A percentile compares a stretch with the other conserved stretches of the same genome.
Conservation (phyloP, 805 yeast species). For the Grigorovia transvaalensis region DNA sequence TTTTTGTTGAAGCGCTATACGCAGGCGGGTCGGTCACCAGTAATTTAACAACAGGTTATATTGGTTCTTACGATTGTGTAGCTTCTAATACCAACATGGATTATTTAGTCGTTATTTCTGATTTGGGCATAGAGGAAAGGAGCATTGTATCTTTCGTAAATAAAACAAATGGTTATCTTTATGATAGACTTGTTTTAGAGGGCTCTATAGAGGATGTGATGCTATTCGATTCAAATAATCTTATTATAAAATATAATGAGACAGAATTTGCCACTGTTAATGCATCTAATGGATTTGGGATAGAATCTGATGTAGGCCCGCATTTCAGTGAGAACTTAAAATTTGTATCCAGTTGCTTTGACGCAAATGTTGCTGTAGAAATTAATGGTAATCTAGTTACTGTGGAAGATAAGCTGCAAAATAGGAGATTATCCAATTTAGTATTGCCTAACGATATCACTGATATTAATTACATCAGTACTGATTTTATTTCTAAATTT, state of each 20-base stretch:
- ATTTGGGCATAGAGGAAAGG: conserved; percentile 6
- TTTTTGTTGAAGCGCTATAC: conserved; percentile 26
- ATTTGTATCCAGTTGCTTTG: conserved; percentile 10
- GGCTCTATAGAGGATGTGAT: conserved; percentile 11
- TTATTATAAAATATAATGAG: conserved; percentile 7
- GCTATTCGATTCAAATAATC: conserved; percentile 6
- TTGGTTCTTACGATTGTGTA: conserved; percentile 33
- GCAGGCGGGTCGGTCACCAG: conserved; percentile 44
- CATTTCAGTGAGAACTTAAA: not conserved
- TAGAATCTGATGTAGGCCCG: not conserved
- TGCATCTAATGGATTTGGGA: conserved; percentile 14
- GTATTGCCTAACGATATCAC: conserved; percentile 10
- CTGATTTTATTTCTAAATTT: conserved; percentile 7
- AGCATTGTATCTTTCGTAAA: conserved; percentile 29
- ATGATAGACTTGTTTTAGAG: conserved; percentile 26
- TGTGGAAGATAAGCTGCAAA: not conserved
- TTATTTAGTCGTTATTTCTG: conserved; percentile 21
- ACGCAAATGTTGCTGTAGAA: not conserved
- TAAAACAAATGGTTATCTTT: conserved; percentile 25
- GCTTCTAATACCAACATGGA: conserved; percentile 8
- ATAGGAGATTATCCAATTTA: not conserved
- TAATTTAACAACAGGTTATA: conserved; percentile 44
- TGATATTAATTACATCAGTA: conserved; percentile 10
- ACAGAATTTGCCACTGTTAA: conserved; percentile 4
- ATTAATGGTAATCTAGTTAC: conserved; percentile 2